A percentile compares a stretch with the other conserved stretches of the same genome.
phyloP scores from a whole-genome alignment of 2,329 filamentous ascomycete species.

The Seiridium cupressi region DNA sequence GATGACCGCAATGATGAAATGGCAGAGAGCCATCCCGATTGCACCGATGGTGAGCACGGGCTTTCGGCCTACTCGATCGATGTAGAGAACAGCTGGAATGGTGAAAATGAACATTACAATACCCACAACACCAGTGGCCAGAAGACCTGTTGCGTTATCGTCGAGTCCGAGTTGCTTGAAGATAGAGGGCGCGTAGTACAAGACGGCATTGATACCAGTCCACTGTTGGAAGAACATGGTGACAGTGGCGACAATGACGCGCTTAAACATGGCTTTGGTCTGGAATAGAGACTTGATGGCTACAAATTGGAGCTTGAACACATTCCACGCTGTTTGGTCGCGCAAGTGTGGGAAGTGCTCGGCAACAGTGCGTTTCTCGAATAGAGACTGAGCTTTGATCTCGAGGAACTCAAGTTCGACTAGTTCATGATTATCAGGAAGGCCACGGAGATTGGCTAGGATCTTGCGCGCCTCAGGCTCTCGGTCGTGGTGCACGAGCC shows the following conservation, averaged over 20 bases:
- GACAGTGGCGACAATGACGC: conserved; percentile 61
- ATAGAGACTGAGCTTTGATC: conserved; percentile 75
- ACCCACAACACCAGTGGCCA: conserved; percentile 71
- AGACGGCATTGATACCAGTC: conserved; percentile 47
- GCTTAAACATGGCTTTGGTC: conserved; percentile 63
- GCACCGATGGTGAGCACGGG: conserved; percentile 63
- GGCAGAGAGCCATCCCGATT: conserved; percentile 67
- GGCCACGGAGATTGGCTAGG: conserved; percentile 62
- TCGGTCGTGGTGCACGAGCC: conserved; percentile 63
- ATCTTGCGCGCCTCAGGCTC: conserved; percentile 65
- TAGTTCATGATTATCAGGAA: conserved; percentile 62
- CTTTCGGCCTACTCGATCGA: conserved; percentile 63
- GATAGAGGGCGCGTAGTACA: conserved; percentile 60
- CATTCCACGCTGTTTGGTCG: conserved; percentile 59
- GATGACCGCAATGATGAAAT: conserved; percentile 71
- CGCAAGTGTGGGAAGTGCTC: conserved; percentile 66
- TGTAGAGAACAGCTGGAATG: conserved; percentile 64
- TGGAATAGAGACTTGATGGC: conserved; percentile 64
- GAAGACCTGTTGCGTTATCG: conserved; percentile 49
- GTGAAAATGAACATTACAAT: conserved; percentile 69
- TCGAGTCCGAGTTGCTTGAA: conserved; percentile 64
- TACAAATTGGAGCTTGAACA: conserved; percentile 68
- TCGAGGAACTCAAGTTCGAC: conserved; percentile 78
- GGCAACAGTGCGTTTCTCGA: conserved; percentile 69
- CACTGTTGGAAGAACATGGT: conserved; percentile 62